These are phyloP conservation scores for Colletotrichum zoysiae DNA, from an alignment of 2,329 filamentous ascomycete species.

Conservation along the genomic window DNA sequence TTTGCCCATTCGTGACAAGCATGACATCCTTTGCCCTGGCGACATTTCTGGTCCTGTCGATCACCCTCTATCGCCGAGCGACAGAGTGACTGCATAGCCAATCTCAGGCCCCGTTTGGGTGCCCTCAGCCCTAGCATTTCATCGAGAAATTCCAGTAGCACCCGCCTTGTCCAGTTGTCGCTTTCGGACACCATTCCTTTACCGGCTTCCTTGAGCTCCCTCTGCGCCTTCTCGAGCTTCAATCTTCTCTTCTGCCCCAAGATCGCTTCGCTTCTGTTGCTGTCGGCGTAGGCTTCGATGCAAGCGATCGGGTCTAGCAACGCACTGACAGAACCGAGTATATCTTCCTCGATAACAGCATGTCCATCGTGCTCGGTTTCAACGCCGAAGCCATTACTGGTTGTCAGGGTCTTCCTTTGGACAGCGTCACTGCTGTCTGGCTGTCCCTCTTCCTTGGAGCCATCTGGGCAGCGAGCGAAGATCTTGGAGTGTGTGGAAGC, in stretches of 20 bases:
- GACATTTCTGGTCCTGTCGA: background rate
- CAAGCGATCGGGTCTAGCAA: constrained; percentile 7
- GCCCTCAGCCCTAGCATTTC: background rate
- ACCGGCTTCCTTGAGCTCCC: no score
- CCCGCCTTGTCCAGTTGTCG: no score
- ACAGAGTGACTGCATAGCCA: background rate
- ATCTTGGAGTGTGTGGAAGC: background rate
- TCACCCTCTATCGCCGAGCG: background rate
- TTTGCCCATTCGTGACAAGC: background rate
- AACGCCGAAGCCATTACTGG: background rate
- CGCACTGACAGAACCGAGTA: background rate
- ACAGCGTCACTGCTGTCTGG: background rate
- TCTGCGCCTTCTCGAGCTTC: background rate
- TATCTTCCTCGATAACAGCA: background rate
- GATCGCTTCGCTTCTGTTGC: background rate
- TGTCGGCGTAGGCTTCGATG: constrained; percentile 1
- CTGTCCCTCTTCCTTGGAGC: background rate
- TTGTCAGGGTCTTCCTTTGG: background rate
- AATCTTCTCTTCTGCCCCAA: background rate
- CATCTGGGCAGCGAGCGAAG: background rate
- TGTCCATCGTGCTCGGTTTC: background rate
- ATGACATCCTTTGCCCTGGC: background rate
- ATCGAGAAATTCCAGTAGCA: background rate
- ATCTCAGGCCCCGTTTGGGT: background rate
- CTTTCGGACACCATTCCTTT: no score